A percentile compares a stretch with the other conserved stretches of the same genome.
phyloP scores from a whole-genome alignment of 2,329 filamentous ascomycete genomes.

The Scedosporium apiospermum region DNA sequence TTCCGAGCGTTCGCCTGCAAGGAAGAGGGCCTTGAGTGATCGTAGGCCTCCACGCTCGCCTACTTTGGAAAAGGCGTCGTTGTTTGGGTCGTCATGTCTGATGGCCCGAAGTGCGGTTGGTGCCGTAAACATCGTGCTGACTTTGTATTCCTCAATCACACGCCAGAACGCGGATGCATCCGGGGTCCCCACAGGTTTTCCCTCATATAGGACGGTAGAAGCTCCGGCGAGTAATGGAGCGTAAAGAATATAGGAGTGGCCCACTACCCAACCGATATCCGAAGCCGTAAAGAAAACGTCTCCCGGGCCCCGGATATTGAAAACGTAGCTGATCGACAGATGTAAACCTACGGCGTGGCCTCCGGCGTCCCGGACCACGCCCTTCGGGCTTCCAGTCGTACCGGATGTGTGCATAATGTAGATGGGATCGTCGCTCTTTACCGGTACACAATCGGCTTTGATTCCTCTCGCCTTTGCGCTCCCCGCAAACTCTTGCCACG shows the following conservation, averaged over 20 bases:
- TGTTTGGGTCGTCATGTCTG: constrained; percentile 72
- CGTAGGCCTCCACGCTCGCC: constrained; percentile 63
- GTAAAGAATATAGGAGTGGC: constrained; percentile 76
- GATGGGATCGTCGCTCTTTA: constrained; percentile 65
- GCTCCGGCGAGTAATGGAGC: constrained; percentile 78
- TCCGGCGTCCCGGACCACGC: constrained; percentile 71
- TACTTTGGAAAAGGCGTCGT: constrained; percentile 50
- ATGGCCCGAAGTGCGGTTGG: constrained; percentile 83
- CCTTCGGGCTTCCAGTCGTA: constrained; percentile 76
- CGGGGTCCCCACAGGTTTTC: constrained; percentile 83
- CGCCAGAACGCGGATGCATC: constrained; percentile 85
- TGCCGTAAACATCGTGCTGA: constrained; percentile 77
- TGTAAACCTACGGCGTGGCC: constrained; percentile 82
- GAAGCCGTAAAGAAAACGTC: constrained; percentile 67
- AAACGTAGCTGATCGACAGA: constrained; percentile 73
- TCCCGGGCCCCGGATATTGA: constrained; percentile 71
- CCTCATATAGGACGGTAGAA: constrained; percentile 81
- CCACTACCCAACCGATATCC: constrained; percentile 76
- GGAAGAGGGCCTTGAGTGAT: constrained; percentile 63
- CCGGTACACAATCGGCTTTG: constrained; percentile 65
- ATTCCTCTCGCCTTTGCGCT: constrained; percentile 53
- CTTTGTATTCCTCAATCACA: constrained; percentile 73
- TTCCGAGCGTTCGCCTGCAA: constrained; percentile 84
- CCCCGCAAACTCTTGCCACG: too few relatives aligned
- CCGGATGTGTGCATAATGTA: constrained; percentile 88